These are phyloP conservation scores for Cordyceps tenuipes DNA, from an alignment of 2,329 filamentous ascomycete species.

Conservation along the genomic window DNA sequence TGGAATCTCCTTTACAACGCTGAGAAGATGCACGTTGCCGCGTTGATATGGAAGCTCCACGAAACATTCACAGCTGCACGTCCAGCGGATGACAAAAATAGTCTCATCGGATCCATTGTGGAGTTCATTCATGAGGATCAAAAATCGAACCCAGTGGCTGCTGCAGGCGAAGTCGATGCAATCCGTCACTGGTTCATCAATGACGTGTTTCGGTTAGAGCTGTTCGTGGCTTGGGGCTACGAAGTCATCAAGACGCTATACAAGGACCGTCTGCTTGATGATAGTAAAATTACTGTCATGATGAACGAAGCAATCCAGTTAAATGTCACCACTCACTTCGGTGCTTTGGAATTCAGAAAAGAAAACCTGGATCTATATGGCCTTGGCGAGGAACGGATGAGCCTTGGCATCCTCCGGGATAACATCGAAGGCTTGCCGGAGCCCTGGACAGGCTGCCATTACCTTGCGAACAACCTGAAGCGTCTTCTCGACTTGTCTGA, in stretches of 20 bases:
- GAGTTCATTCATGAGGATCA: slow-evolving; percentile 68
- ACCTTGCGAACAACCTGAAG: slow-evolving; percentile 53
- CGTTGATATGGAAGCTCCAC: slow-evolving; percentile 71
- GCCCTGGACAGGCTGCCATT: slow-evolving; percentile 74
- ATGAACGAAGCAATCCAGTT: slow-evolving; percentile 60
- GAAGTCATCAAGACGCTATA: slow-evolving; percentile 67
- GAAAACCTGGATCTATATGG: slow-evolving; percentile 65
- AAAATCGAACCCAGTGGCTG: slow-evolving; percentile 57
- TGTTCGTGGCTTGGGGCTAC: slow-evolving; percentile 71
- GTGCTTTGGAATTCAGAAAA: slow-evolving; percentile 64
- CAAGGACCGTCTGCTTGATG: slow-evolving; percentile 50
- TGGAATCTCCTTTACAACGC: slow-evolving; percentile 85
- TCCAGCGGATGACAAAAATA: slow-evolving; percentile 53
- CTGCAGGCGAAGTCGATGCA: slow-evolving; percentile 63
- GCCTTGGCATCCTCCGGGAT: slow-evolving; percentile 53
- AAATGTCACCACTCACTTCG: slow-evolving; percentile 47
- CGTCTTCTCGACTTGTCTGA: slow-evolving; percentile 51
- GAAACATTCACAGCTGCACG: slow-evolving; percentile 57
- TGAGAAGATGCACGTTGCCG: slow-evolving; percentile 76
- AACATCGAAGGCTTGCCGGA: slow-evolving; percentile 64
- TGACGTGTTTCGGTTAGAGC: slow-evolving; percentile 62
- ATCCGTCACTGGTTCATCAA: slow-evolving; percentile 83
- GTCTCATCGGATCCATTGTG: slow-evolving; percentile 66
- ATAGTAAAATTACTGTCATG: slow-evolving; percentile 44
- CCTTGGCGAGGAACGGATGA: slow-evolving; percentile 56